Conservation (phyloP, 768 basidiomycete species). For the Paxillus involutus region DNA sequence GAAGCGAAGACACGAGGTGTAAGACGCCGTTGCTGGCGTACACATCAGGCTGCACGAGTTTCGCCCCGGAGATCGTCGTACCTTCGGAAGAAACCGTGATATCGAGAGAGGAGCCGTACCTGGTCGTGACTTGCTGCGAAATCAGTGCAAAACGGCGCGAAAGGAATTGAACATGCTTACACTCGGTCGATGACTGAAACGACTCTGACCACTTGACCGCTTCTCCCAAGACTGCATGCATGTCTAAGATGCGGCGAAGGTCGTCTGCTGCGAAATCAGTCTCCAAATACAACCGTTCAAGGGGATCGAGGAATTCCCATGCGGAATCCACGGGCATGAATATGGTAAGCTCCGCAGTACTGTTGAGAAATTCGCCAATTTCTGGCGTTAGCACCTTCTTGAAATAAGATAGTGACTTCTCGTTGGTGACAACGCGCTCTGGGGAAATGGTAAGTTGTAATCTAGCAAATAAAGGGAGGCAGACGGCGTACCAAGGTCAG, state of each 20-base stretch:
- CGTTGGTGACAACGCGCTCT: conserved; percentile 63
- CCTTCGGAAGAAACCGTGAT: conserved; percentile 54
- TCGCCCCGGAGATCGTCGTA: conserved; percentile 55
- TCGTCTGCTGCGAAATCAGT: conserved; percentile 85
- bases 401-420: conserved; percentile 71
- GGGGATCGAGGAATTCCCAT: conserved; percentile 71
- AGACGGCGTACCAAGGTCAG: conserved; percentile 60
- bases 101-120: conserved; percentile 66
- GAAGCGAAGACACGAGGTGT: conserved; percentile 85
- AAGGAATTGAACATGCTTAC: conserved; percentile 41
- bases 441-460: conserved; percentile 3
- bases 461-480: background rate
- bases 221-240: conserved; percentile 66
- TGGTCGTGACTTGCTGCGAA: conserved; percentile 58
- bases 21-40: conserved; percentile 95
- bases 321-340: conserved; percentile 88
- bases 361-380: conserved; percentile 56
- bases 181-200: conserved; percentile 48
- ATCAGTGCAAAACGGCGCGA: conserved; percentile 10
- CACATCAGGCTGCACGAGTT: conserved; percentile 74
- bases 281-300: conserved; percentile 87
- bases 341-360: conserved; percentile 73
- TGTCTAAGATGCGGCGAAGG: conserved; percentile 70
- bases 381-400: conserved; percentile 66
- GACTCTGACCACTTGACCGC: conserved; percentile 68